Base-by-base conservation (phyloP, 73 alveolate species). In the Paramecium octaurelia region DNA sequence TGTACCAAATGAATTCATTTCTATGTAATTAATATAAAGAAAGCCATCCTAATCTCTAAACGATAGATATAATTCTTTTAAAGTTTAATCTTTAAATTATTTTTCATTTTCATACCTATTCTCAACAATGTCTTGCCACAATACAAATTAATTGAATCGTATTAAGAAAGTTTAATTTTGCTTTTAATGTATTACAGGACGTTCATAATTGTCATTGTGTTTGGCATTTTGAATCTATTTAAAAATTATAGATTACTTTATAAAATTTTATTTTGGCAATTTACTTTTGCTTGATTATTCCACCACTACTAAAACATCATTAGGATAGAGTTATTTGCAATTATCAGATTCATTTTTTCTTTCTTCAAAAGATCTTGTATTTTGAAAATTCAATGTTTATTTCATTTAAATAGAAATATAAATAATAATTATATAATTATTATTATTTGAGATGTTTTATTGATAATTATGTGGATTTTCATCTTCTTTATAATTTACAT, bases 331-430 rank as follows among this genome's bases (percentile, higher is more conserved):
- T 36, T 73, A 21, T 73, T 18, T 73, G 46, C 59, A 36, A 73
- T 36, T 36, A 38, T 73, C 87, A 10, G 87, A 73, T 73, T 73
- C 87, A 73, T 40, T 73, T 73, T 73, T 73, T 11, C 87, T 73
- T 27, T 73, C 57, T 36, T 73, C 87, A 36, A 73, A 73, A 16
- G 87, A 16, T 35, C 87, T 31, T 16, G 87, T 73, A 73, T 40
- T 73, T 73, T 73, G n/a, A 64, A 73, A 73, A 64, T 34, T 64
- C 84, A 64, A 34, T 31, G 48, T 64, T 64, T 27, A 12, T 21
- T 64, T 64, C 84, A 64, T 64, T 12, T 54, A 64, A 64, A 27
- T 27, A 64, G 84, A 64, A 64, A 64, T 12, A 27, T 23, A 31
- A 27, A 64, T 59, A 54, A 54, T 54, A 54, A 54, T 54, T 54